These are phyloP conservation scores for Laetiporus sulphureus DNA, from an alignment of 1,284 basidiomycete species.

Conservation along the genomic window DNA sequence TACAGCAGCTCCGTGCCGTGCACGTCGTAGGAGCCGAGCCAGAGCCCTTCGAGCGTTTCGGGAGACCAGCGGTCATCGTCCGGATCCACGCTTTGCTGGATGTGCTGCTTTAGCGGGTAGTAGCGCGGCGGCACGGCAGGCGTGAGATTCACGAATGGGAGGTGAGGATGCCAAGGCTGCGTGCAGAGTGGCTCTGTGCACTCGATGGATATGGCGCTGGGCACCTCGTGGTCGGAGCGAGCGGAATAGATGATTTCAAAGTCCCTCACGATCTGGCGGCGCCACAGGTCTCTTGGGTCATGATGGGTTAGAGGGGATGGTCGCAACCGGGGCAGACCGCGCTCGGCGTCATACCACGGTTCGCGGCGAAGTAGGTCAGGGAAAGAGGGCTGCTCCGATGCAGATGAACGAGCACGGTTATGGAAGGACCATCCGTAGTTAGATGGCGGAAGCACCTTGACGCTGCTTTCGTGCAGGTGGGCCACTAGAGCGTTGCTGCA, in stretches of 20 bases:
- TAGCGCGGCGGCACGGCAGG: conserved; percentile 2
- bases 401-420: no score
- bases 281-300: no score
- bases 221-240: not conserved
- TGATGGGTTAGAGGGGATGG: no score
- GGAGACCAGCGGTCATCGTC: not conserved
- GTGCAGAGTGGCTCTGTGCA: not conserved
- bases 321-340: not conserved
- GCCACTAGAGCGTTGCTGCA: not conserved
- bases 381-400: not conserved
- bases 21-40: conserved; percentile 3
- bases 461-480: not conserved
- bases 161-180: not conserved
- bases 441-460: not conserved
- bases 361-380: not conserved
- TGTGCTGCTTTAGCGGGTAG: conserved; percentile 1
- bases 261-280: not conserved
- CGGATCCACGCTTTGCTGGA: not conserved
- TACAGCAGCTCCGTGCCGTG: conserved; percentile 6
- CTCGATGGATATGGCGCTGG: not conserved
- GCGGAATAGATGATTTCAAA: not conserved
- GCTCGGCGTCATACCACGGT: not conserved
- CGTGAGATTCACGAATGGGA: not conserved
- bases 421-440: no score
- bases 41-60: conserved; percentile 1